Conservation (phyloP, 805 yeast species). For the Yueomyces sp. region DNA sequence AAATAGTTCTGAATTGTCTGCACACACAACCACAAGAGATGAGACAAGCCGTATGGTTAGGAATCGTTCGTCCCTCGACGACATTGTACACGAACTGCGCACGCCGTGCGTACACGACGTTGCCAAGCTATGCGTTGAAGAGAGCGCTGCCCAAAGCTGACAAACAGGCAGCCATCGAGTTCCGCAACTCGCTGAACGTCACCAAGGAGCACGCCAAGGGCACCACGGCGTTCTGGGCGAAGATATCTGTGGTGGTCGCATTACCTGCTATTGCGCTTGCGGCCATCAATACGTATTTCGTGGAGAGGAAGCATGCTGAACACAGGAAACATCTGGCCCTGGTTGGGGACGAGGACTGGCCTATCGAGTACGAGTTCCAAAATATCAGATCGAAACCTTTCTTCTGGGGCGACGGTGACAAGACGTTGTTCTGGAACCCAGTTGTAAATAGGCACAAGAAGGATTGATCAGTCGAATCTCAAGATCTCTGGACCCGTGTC, state of each 20-base stretch:
- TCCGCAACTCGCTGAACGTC: constrained; percentile 45
- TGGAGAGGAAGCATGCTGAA: constrained; percentile 79
- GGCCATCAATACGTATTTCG: constrained; percentile 66
- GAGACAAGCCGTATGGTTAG: no score
- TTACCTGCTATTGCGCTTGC: constrained; percentile 68
- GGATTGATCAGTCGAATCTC: not conserved
- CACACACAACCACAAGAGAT: no score
- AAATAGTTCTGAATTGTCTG: no score
- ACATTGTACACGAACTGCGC: no score
- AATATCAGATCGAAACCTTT: constrained; percentile 77
- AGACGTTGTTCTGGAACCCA: constrained; percentile 88
- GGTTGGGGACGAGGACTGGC: constrained; percentile 85
- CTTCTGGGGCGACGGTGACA: constrained; percentile 99
- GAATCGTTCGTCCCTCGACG: no score
- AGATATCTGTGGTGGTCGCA: constrained; percentile 67
- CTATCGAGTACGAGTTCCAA: constrained; percentile 79
- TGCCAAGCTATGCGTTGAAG: constrained; percentile 30
- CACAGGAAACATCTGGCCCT: constrained; percentile 67
- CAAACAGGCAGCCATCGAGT: constrained; percentile 55
- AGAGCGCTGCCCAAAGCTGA: constrained; percentile 34
- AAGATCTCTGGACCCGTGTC: not conserved
- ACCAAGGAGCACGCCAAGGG: constrained; percentile 67
- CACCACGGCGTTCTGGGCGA: constrained; percentile 74
- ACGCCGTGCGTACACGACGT: not conserved
- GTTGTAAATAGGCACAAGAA: not conserved